These are phyloP conservation scores for Eutrema japonicum DNA, from an alignment of 345 rosid species.

Conservation along the genomic window DNA sequence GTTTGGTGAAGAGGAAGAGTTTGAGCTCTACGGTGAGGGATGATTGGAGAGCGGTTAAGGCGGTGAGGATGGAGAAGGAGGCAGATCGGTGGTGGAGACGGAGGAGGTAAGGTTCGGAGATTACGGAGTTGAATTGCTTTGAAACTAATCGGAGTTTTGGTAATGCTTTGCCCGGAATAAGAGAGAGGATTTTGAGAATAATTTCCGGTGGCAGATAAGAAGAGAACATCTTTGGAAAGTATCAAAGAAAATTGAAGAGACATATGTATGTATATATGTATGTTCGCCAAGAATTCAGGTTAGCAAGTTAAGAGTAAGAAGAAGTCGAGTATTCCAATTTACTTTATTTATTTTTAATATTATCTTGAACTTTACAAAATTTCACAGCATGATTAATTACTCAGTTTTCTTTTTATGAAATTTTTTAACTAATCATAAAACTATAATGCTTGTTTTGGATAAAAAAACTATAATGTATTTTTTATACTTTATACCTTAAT, in stretches of 20 bases:
- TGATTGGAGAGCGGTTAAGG: background rate
- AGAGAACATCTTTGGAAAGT: conserved; percentile 4
- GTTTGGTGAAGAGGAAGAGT: conserved; percentile 6
- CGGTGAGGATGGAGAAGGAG: conserved; percentile 9
- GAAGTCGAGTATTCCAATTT: too few species aligned
- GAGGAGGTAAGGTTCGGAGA: conserved; percentile 22
- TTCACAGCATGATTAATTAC: too few species aligned
- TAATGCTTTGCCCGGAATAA: conserved; percentile 30
- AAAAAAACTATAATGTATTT: too few species aligned
- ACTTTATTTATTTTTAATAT: too few species aligned
- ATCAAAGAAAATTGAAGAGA: background rate
- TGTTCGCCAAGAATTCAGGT: too few species aligned
- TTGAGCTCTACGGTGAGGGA: conserved; percentile 13
- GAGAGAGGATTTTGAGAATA: conserved; percentile 12
- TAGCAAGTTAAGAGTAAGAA: too few species aligned
- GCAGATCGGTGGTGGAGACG: conserved; percentile 20
- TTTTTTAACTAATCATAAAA: too few species aligned
- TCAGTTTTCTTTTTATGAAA: too few species aligned
- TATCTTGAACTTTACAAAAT: too few species aligned
- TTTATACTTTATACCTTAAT: too few species aligned
- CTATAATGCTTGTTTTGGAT: too few species aligned
- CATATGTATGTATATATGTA: background rate
- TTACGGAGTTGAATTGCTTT: conserved; percentile 22
- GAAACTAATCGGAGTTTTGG: conserved; percentile 13
- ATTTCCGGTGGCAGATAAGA: conserved; percentile 19